Base-by-base conservation (phyloP, 768 basidiomycete genomes). In the Mycena haematopus region DNA sequence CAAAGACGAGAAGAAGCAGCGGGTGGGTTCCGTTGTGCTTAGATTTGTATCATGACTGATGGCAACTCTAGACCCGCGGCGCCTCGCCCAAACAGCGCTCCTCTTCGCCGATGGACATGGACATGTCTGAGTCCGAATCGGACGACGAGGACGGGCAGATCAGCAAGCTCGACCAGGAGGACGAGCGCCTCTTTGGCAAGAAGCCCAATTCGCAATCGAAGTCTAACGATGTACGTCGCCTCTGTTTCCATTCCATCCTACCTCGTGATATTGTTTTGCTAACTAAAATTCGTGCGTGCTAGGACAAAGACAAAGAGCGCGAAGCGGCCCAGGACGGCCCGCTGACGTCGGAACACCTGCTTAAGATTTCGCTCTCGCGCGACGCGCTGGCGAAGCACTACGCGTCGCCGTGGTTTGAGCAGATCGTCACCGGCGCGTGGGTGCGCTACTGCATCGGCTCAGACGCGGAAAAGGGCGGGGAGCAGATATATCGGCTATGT, bases 91-190 rank as follows among this genome's bases (percentile, higher is more conserved):
- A 86, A 70, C 52, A 31, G 51, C 84, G 88, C 25, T 90, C 89
- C 2, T 88, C 91, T 0, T 93, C 92, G 22, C 89, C 91, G 1
- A 91, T 89, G 83, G 91, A 91, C 69, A 93, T 92, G 85, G 92
- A 92, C 50, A 90, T 89, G 27, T 91, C 89, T n/a, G 87, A 88
- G 31, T 91, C 92, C 15, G 47, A 49, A 17, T 60, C 59, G 17
- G 40, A 42, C 49, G 94, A 86, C n/a, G 93, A 90, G 15, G 92
- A 93, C 65, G 92, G 91, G 0, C 88, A 90, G 72, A 89, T 92
- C 60, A 86, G 81, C 42, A 88, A 87, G 68, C 82, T 80, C 27
- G 89, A 92, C 59, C 87, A 91, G 65, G 86, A 90, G 66, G 90
- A 92, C 70, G 89, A 87, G 70, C 84, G 81, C 58, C 57, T 86